Conservation (phyloP, 768 basidiomycete species). For the Favolaschia claudopus region DNA sequence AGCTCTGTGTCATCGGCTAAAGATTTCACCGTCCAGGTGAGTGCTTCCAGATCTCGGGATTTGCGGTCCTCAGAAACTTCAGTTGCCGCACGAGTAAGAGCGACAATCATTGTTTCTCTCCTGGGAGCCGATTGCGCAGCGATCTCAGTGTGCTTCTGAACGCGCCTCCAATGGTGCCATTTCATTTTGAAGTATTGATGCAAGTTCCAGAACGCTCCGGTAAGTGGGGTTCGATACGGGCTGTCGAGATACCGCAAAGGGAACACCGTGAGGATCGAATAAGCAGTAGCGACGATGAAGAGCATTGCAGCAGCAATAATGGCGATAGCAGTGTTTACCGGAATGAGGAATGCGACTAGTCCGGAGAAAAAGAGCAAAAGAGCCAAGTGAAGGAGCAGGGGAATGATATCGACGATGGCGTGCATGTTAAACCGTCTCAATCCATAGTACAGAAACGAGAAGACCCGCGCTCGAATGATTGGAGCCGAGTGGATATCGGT, state of each 20-base stretch:
- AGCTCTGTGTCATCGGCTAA: no score
- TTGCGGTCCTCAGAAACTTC: no score
- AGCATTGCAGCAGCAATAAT: constrained; percentile 6
- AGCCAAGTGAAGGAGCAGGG: background rate
- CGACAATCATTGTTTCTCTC: no score
- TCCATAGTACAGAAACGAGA: background rate
- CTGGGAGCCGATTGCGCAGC: no score
- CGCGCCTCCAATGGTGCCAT: no score
- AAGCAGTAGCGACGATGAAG: background rate
- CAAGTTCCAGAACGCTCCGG: constrained; percentile 12
- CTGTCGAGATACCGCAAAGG: constrained; percentile 14
- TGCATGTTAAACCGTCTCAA: background rate
- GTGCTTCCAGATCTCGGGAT: no score
- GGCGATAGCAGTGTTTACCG: background rate
- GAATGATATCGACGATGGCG: background rate
- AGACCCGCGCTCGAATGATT: background rate
- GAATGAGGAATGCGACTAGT: constrained; percentile 4
- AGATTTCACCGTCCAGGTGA: no score
- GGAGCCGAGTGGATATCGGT: background rate
- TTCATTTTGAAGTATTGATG: no score
- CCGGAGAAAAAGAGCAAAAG: constrained; percentile 8
- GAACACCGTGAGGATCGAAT: constrained; percentile 18
- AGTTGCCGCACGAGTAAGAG: no score
- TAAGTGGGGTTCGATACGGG: constrained; percentile 23
- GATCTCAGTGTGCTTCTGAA: no score